Conservation (phyloP, 306 rosid species). For the Trifolium fragiferum region DNA sequence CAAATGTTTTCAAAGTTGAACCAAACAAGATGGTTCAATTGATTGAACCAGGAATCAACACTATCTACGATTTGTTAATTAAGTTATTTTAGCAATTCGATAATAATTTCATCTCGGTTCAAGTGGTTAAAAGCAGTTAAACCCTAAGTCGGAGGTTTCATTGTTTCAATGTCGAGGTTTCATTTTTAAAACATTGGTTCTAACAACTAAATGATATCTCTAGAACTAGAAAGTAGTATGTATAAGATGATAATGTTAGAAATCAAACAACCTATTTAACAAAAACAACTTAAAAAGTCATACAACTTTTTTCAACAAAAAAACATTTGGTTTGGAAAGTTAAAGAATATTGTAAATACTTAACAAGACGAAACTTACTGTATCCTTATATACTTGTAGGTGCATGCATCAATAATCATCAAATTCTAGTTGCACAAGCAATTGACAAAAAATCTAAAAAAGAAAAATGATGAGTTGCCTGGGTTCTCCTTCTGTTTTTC, state of each 20-base stretch:
- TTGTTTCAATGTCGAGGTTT: not conserved
- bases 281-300: not conserved
- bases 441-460: not conserved
- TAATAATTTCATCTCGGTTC: not conserved
- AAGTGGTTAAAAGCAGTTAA: not conserved
- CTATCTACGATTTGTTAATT: too few species aligned
- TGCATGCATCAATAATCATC: conserved; percentile 14
- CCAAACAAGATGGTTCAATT: not conserved
- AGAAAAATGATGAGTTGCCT: not conserved
- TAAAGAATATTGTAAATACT: not conserved
- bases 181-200: not conserved
- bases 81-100: too few species aligned
- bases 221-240: not conserved
- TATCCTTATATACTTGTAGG: not conserved
- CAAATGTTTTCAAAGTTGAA: not conserved
- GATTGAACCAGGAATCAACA: too few species aligned
- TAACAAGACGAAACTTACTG: not conserved
- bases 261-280: not conserved
- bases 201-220: not conserved
- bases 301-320: not conserved
- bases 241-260: not conserved
- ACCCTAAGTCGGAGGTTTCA: not conserved
- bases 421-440: not conserved
- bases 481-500: conserved; percentile 17
- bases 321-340: not conserved